Percentiles rank a stretch among this genome's conserved stretches.
Conservation (phyloP, 768 basidiomycete genomes). For the Austroboletus festivus region DNA sequence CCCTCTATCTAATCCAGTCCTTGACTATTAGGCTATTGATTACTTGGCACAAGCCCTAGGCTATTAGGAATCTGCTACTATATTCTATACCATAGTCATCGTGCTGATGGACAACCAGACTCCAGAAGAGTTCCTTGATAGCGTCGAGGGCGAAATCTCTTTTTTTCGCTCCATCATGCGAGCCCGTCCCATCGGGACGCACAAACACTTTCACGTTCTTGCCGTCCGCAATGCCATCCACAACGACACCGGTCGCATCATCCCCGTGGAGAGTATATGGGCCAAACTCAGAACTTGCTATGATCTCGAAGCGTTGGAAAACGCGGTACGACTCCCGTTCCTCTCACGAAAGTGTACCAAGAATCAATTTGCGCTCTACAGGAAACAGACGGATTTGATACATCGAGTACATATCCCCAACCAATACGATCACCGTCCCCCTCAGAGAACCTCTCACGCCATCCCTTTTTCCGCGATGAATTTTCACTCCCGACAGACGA, state of each 20-base stretch:
- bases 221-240: conserved; percentile 69
- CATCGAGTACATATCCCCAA: conserved; percentile 41
- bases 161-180: conserved; percentile 83
- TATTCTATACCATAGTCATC: neutral
- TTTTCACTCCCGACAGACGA: conserved; percentile 61
- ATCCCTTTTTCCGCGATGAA: conserved; percentile 75
- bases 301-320: conserved; percentile 71
- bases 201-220: conserved; percentile 79
- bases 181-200: conserved; percentile 77
- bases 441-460: conserved; percentile 60
- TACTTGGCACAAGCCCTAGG: too few species aligned
- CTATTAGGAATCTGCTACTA: too few species aligned
- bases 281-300: conserved; percentile 68
- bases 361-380: conserved; percentile 10
- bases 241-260: conserved; percentile 61
- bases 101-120: conserved; percentile 33
- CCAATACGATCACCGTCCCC: conserved; percentile 65
- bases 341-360: too few species aligned
- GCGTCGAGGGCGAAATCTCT: conserved; percentile 78
- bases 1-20: too few species aligned
- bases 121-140: conserved; percentile 52
- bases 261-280: conserved; percentile 70
- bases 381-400: conserved; percentile 49
- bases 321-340: conserved; percentile 39
- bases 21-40: too few species aligned